Evolutionary conservation across 2,329 filamentous ascomycete genomes (phyloP).

Genomic region (Aspergillus sp.): DNA sequence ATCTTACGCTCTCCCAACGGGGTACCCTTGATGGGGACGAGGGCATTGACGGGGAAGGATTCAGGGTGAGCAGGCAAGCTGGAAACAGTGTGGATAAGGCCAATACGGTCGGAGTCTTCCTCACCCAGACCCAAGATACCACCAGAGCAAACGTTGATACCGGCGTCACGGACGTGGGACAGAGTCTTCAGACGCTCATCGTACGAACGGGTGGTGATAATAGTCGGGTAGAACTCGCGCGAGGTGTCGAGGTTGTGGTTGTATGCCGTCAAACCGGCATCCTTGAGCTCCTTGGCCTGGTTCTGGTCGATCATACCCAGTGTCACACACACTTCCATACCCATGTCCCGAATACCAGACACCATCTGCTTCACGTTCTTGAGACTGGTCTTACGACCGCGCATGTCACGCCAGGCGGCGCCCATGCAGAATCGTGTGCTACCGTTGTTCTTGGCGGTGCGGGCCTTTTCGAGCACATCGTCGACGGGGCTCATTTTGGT

Average conservation of each 20-base stretch:
- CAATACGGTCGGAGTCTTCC: slow-evolving; percentile 71
- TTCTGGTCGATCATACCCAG: slow-evolving; percentile 82
- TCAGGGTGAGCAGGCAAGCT: slow-evolving; percentile 79
- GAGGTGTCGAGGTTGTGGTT: slow-evolving; percentile 94
- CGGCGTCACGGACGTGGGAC: slow-evolving; percentile 73
- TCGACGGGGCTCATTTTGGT: slow-evolving; percentile 76
- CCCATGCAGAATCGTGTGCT: slow-evolving; percentile 95
- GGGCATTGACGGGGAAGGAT: slow-evolving; percentile 84
- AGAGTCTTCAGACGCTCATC: slow-evolving; percentile 82
- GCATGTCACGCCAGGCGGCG: slow-evolving; percentile 91
- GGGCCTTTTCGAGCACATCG: slow-evolving; percentile 72
- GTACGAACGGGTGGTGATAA: slow-evolving; percentile 82
- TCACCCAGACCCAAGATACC: slow-evolving; percentile 85
- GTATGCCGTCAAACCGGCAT: slow-evolving; percentile 81
- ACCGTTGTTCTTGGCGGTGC: slow-evolving; percentile 73
- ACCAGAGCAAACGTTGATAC: slow-evolving; percentile 85
- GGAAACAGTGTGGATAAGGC: slow-evolving; percentile 75
- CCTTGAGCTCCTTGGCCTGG: slow-evolving; percentile 78
- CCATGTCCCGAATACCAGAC: slow-evolving; percentile 70
- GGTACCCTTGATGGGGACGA: slow-evolving; percentile 87
- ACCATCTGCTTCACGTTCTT: slow-evolving; percentile 86
- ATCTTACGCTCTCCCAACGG: slow-evolving; percentile 71
- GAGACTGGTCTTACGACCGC: slow-evolving; percentile 76
- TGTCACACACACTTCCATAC: slow-evolving; percentile 91
- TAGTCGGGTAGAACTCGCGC: slow-evolving; percentile 78